phyloP scores from a whole-genome alignment of 768 basidiomycete genomes.

The Brasilioporus rufonigricans region DNA sequence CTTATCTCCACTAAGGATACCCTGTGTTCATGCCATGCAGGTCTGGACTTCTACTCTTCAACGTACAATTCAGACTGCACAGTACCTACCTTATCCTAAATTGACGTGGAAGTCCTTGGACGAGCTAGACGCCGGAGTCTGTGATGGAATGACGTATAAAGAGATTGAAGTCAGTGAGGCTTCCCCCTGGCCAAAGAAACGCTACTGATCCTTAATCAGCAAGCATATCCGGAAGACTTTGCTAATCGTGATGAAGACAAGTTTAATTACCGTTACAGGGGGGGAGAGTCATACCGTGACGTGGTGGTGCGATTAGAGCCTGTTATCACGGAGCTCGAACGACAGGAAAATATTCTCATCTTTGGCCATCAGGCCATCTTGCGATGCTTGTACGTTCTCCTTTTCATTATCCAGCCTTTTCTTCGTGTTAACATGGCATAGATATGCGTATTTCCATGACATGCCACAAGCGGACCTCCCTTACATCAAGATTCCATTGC shows the following conservation, averaged over 20 bases:
- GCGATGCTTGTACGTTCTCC: constrained; percentile 61
- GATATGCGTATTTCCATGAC: constrained; percentile 97
- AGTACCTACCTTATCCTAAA: constrained; percentile 79
- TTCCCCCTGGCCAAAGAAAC: not conserved
- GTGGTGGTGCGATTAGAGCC: constrained; percentile 95
- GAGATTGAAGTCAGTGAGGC: constrained; percentile 80
- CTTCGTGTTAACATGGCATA: constrained; percentile 27
- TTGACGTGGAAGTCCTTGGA: constrained; percentile 99
- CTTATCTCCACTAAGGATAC: constrained; percentile 3
- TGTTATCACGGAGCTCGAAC: constrained; percentile 98
- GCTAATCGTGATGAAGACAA: constrained; percentile 98
- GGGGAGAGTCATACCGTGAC: constrained; percentile 96
- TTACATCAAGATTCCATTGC: constrained; percentile 95
- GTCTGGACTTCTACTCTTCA: constrained; percentile 99
- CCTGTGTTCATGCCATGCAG: constrained; percentile 36
- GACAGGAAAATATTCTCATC: constrained; percentile 96
- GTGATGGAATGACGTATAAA: constrained; percentile 99
- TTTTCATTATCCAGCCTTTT: not conserved
- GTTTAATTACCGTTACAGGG: constrained; percentile 97
- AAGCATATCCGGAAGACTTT: constrained; percentile 96
- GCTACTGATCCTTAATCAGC: constrained; percentile 40
- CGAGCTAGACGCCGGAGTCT: constrained; percentile 98
- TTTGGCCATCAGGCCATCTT: constrained; percentile 95
- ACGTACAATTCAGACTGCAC: constrained; percentile 89
- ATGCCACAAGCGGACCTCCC: constrained; percentile 91